Base-by-base conservation (phyloP, 371 early-diverging fungal species). In the Mortierella sp. region DNA sequence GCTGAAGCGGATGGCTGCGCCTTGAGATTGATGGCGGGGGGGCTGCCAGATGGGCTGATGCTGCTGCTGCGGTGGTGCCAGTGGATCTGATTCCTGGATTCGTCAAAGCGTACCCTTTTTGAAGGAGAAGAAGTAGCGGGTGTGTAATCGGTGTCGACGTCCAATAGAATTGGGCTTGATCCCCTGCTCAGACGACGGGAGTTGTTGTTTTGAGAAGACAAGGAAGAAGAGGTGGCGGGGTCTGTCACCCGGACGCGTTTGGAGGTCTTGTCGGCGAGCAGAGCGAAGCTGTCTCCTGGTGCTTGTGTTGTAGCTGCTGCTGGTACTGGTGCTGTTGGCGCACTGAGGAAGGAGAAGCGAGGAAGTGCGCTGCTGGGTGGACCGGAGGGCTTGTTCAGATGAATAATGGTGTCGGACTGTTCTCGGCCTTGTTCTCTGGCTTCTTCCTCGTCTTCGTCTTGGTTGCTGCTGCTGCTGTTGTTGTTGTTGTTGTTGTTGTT, bases 81-180 rank as follows among this genome's bases (percentile, higher is more conserved):
- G 50, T 80, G 75, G 7, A 76, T 50, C n/a, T n/a, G 70, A 48
- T 84, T 84, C 65, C 26, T 73, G 73, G 78, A 52, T 50, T 78
- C 76, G 73, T 84, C 81, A 60, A 84, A 84, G 21, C 81, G 84
- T 14, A 84, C 84, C 26, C 68, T 71, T 55, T 78, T 78, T 24
- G 68, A 42, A 24, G 68, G 42, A 24, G 68, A 68, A 24, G 68
- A 68, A 1, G 68, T 42, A 10, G 68, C 21, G 24, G 44, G 10
- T 68, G 34, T 68, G 42, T 68, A 38, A 42, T 68, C 44, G 44
- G 10, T 10, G 38, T 68, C 44, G 38, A 38, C 21, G 38, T 38
- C 42, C 68, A 42, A 21, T 11, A 63, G 38, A 63, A 11, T 38
- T 10, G 68, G 68, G 68, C 24, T 68, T 38, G 68, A 38, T 10